A percentile compares a stretch with the other conserved stretches of the same genome.
Conservation (phyloP, 75 land plant genomes). For the Pinus taeda region DNA sequence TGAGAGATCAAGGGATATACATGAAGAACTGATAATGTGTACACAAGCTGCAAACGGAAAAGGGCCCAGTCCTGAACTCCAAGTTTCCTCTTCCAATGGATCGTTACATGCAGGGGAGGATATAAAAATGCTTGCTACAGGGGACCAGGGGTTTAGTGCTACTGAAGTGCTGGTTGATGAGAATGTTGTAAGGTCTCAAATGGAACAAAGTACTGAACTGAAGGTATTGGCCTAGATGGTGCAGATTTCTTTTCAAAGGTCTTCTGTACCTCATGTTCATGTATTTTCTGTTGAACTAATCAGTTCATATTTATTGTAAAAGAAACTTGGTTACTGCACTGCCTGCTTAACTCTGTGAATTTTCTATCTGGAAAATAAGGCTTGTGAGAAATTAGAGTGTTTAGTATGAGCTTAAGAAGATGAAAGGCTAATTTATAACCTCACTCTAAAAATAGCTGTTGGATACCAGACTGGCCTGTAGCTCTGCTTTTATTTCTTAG, state of each 20-base stretch:
- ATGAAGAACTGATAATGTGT: background rate
- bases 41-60: conserved; percentile 2
- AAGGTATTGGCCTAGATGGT: conserved; percentile 9
- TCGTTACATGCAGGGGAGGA: conserved; percentile 8
- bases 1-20: background rate
- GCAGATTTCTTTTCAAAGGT: background rate
- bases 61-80: background rate
- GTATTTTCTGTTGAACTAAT: background rate
- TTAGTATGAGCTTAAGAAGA: too few species aligned
- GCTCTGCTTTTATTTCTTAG: too few species aligned
- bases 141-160: conserved; percentile 2
- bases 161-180: conserved; percentile 26
- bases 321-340: background rate
- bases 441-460: too few species aligned
- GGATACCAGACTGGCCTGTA: too few species aligned
- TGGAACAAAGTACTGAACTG: conserved; percentile 8
- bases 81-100: background rate
- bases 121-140: conserved; percentile 8
- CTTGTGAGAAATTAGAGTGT: too few species aligned
- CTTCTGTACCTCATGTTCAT: background rate
- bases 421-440: too few species aligned
- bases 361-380: background rate
- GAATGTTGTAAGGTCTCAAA: conserved; percentile 22
- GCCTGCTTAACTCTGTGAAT: background rate
- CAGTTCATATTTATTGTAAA: background rate